These are phyloP conservation scores for Fragaria iinumae DNA, from an alignment of 306 rosid species.

Conservation along the genomic window DNA sequence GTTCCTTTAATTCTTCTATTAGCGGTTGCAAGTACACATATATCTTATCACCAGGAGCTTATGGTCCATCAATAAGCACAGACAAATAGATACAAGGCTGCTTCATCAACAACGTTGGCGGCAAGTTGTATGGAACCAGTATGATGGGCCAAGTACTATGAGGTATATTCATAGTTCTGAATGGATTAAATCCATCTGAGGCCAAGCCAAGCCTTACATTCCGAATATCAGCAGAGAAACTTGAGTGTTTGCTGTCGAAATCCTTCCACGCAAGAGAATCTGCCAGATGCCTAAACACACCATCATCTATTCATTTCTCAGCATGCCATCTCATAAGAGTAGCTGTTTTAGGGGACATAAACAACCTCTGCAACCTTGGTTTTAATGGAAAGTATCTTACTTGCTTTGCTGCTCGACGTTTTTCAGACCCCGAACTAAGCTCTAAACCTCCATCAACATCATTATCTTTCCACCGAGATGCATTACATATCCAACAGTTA, in stretches of 20 bases:
- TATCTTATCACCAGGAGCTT: no score
- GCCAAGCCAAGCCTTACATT: no score
- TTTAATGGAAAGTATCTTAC: not conserved
- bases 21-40: no score
- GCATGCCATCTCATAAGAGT: not conserved
- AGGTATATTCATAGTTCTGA: no score
- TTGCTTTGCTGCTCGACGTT: not conserved
- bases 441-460: not conserved
- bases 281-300: not conserved
- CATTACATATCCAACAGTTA: not conserved
- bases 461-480: not conserved
- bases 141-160: no score
- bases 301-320: not conserved
- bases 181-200: no score
- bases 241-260: not conserved
- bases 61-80: no score
- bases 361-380: not conserved
- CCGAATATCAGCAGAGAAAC: not conserved
- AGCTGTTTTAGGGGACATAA: not conserved
- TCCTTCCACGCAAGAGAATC: not conserved
- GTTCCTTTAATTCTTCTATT: no score
- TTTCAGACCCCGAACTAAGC: not conserved
- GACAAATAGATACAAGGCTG: no score
- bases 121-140: no score
- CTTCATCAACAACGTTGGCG: no score